These are phyloP conservation scores for Ceratobasidium theobromae DNA, from an alignment of 1,284 basidiomycete species.

Conservation along the genomic window DNA sequence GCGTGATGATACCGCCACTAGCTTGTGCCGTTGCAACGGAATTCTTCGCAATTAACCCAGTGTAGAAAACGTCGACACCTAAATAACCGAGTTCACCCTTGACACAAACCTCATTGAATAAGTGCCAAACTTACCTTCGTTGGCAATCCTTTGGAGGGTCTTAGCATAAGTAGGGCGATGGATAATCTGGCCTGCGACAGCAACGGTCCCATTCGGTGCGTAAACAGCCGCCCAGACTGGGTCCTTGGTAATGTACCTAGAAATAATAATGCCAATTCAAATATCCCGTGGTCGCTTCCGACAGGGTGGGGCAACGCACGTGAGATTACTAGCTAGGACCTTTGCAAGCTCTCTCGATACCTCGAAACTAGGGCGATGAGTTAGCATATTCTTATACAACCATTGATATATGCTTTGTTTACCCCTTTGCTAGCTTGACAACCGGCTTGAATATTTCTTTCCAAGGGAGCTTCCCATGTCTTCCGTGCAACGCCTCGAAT, in stretches of 20 bases:
- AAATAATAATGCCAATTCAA: neutral
- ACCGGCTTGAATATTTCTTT: conserved; percentile 21
- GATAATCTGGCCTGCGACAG: conserved; percentile 15
- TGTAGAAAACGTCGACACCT: conserved; percentile 27
- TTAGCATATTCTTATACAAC: neutral
- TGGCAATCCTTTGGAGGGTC: conserved; percentile 28
- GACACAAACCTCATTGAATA: too few relatives aligned
- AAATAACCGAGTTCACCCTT: too few relatives aligned
- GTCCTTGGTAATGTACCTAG: conserved; percentile 21
- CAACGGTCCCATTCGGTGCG: conserved; percentile 26
- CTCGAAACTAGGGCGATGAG: conserved; percentile 1
- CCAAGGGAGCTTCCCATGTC: conserved; percentile 25
- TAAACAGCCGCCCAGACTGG: conserved; percentile 23
- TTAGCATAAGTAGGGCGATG: conserved; percentile 27
- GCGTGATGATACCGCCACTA: conserved; percentile 29
- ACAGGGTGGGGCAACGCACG: neutral
- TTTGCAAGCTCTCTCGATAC: conserved; percentile 21
- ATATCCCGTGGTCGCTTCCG: too few relatives aligned
- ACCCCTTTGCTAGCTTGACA: conserved; percentile 14
- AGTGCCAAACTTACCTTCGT: conserved; percentile 1
- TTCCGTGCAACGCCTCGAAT: conserved; percentile 11
- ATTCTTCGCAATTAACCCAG: conserved; percentile 21
- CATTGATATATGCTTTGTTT: neutral
- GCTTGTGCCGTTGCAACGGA: conserved; percentile 13
- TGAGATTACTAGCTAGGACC: conserved; percentile 17